phyloP scores from a whole-genome alignment of 1,284 basidiomycete species.

The Lentinus polychrous region DNA sequence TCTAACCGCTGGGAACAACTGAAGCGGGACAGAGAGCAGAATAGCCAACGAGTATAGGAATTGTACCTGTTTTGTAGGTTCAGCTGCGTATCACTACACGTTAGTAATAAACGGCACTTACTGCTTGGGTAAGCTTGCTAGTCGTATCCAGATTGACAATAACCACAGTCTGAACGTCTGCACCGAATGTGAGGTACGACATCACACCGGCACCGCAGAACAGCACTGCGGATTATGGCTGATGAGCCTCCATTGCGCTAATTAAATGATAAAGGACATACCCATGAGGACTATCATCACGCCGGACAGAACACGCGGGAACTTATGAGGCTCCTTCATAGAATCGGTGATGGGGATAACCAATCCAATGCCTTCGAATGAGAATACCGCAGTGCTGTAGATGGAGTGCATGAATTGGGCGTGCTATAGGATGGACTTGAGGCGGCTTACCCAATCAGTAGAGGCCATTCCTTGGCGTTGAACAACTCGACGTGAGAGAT shows the following conservation, averaged over 20 bases:
- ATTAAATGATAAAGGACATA: conserved; percentile 26
- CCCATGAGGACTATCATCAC: conserved; percentile 83
- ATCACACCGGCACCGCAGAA: conserved; percentile 90
- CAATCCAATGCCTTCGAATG: conserved; percentile 96
- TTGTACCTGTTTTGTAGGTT: conserved; percentile 46
- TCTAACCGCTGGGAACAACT: conserved; percentile 94
- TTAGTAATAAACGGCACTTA: conserved; percentile 26
- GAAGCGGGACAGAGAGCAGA: conserved; percentile 88
- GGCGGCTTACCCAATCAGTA: conserved; percentile 78
- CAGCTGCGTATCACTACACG: background rate
- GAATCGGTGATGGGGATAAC: conserved; percentile 96
- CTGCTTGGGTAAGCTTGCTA: conserved; percentile 85
- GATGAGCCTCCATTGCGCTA: conserved; percentile 10
- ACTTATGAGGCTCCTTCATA: conserved; percentile 92
- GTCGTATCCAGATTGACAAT: conserved; percentile 89
- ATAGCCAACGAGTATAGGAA: conserved; percentile 92
- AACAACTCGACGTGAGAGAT: conserved; percentile 84
- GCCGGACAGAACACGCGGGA: conserved; percentile 82
- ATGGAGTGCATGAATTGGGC: background rate
- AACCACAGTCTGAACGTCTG: conserved; percentile 87
- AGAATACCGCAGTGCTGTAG: conserved; percentile 89
- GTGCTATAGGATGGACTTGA: background rate
- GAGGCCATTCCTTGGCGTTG: conserved; percentile 84
- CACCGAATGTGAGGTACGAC: conserved; percentile 86
- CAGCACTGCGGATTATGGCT: conserved; percentile 42